Evolutionary conservation across 352 stramenopile species (phyloP), one percentile per base, ranked within the genome.

Genomic region (Bremia lactucae): DNA sequence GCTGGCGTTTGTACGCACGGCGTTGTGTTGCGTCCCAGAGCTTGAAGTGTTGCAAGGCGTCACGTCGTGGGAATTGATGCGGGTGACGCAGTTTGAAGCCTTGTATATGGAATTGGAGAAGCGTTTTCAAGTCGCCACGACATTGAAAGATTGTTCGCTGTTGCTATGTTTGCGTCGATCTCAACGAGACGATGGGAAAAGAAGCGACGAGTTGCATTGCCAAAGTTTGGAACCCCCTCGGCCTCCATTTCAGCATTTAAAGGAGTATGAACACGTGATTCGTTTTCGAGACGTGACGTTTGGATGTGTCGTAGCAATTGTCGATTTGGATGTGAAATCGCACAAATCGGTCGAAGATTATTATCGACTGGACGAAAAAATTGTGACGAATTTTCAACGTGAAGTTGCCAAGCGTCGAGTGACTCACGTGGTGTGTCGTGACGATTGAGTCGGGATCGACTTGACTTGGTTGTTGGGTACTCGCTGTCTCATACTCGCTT

Each of bases 291-390:
- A 81, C 49, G 58, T 84, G 59, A 60, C 56, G 41, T 91, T 86
- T 49, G 65, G 86, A 36, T 89, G 71, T 47, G 75, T 87, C 14
- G 66, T 90, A 36, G 80, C 77, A 0, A 75, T 94, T 39, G 80
- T 92, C 35, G 79, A 94, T 42, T 46, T 94, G 37, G 80, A 94
- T 43, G 65, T 86, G 49, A 94, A 92, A 60, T 83, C 75, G 35
- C 75, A 91, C 70, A 90, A 90, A 52, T 86, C 77, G 7, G 67
- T 94, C 33, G 65, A 69, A 25, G 69, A 87, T 49, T 94, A 91
- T 57, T 86, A 79, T 49, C 63, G 65, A 4, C 54, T 90, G 15
- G 81, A 94, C 52, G 62, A 87, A 31, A 80, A 81, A 57, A 92
- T 92, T 16, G 71, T 71, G 23, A 51, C 59, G 41, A 73, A 83